phyloP scores from a whole-genome alignment of 2,329 filamentous ascomycete genomes.

The Nigrograna mackinnonii region DNA sequence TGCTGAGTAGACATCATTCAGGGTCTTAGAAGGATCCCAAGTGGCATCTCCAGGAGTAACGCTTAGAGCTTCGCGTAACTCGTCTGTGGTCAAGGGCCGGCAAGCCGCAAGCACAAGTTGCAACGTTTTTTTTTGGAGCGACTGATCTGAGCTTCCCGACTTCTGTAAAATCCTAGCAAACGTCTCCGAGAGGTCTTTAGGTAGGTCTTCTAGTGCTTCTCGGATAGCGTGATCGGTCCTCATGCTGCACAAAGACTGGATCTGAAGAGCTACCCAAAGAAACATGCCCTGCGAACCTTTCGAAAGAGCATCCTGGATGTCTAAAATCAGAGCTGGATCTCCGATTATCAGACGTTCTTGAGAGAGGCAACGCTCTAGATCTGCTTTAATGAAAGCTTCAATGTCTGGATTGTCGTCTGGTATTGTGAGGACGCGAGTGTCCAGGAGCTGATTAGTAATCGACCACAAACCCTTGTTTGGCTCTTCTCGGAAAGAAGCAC shows the following conservation, averaged over 20 bases:
- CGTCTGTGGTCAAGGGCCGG: conserved; percentile 32
- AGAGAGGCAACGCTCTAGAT: conserved; percentile 24
- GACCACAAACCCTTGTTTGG: conserved; percentile 12
- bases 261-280: conserved; percentile 26
- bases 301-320: conserved; percentile 26
- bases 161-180: conserved; percentile 20
- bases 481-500: conserved; percentile 25
- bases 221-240: conserved; percentile 43
- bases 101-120: conserved; percentile 33
- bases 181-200: conserved; percentile 19
- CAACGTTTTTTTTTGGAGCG: conserved; percentile 30
- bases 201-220: conserved; percentile 18
- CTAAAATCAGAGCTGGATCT: conserved; percentile 25
- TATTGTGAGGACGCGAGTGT: conserved; percentile 11
- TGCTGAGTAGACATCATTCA: conserved; percentile 19
- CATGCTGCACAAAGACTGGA: conserved; percentile 30
- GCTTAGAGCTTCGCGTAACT: conserved; percentile 46
- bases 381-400: conserved; percentile 25
- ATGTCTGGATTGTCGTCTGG: conserved; percentile 25
- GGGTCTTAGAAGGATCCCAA: conserved; percentile 14
- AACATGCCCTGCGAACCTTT: conserved; percentile 27
- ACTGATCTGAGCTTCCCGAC: conserved; percentile 10
- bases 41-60: conserved; percentile 34
- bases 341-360: conserved; percentile 19
- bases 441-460: conserved; percentile 2